phyloP scores from a whole-genome alignment of 148 eudicot species.

The Bassia scoparia region DNA sequence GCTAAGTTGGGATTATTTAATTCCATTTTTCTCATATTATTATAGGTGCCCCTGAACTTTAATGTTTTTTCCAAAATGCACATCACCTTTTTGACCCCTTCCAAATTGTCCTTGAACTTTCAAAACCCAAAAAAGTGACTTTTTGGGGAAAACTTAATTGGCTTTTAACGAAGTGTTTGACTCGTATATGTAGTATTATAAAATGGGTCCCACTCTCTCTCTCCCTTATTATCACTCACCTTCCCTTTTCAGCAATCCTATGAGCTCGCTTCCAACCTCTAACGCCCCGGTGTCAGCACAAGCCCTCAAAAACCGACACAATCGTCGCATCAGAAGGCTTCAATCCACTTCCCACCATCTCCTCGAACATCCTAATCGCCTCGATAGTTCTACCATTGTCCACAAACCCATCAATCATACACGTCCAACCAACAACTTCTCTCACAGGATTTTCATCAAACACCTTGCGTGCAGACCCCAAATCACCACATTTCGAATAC shows the following conservation, averaged over 20 bases:
- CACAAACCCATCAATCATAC: constrained; percentile 49
- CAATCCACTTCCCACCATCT: constrained; percentile 30
- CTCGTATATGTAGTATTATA: too few species aligned
- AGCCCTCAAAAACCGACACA: constrained; percentile 41
- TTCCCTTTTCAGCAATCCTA: constrained; percentile 26
- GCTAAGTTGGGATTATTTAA: too few species aligned
- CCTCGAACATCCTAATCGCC: constrained; percentile 33
- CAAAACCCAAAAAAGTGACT: too few species aligned
- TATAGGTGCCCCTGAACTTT: too few species aligned
- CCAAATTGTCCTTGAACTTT: too few species aligned
- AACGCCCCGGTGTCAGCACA: constrained; percentile 46
- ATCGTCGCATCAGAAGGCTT: constrained; percentile 40
- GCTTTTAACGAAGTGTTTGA: too few species aligned
- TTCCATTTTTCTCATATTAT: too few species aligned
- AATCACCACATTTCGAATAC: constrained; percentile 31
- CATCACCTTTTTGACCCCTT: too few species aligned
- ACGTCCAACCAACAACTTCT: constrained; percentile 52
- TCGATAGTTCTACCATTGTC: constrained; percentile 40
- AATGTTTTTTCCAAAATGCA: too few species aligned
- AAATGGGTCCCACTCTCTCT: too few species aligned
- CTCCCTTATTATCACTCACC: too few species aligned
- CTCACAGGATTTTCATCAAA: constrained; percentile 46
- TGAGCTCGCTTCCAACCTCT: constrained; percentile 35
- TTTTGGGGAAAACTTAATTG: too few species aligned
- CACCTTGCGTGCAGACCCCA: constrained; percentile 35